These are phyloP conservation scores for Dendrobium officinale DNA, from an alignment of 106 monocot genomes.

Conservation along the genomic window DNA sequence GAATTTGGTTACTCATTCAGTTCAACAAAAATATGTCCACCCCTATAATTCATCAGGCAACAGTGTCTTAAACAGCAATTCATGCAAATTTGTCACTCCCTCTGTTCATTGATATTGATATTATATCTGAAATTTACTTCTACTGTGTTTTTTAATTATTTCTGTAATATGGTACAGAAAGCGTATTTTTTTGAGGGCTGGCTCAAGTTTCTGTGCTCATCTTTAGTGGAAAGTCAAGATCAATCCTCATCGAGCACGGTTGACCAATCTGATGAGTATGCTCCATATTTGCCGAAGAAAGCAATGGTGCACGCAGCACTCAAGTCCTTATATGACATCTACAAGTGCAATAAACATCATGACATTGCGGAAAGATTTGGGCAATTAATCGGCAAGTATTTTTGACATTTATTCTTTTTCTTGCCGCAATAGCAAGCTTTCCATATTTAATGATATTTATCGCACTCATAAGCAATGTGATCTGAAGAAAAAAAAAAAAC, in stretches of 20 bases:
- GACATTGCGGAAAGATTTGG: slow-evolving; percentile 38
- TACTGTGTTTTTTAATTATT: not conserved
- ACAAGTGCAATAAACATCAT: slow-evolving; percentile 25
- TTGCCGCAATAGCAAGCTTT: not conserved
- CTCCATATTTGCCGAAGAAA: slow-evolving; percentile 24
- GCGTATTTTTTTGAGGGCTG: slow-evolving; percentile 69
- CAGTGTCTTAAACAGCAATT: not conserved
- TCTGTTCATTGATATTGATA: not conserved
- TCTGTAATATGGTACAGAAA: slow-evolving; percentile 43
- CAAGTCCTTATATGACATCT: slow-evolving; percentile 39
- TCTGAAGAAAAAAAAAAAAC: not conserved
- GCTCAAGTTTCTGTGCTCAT: slow-evolving; percentile 40
- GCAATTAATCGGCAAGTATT: slow-evolving; percentile 26
- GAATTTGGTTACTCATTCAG: too few species aligned
- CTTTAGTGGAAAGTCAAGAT: slow-evolving; percentile 16
- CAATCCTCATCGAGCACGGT: slow-evolving; percentile 18
- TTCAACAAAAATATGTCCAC: too few species aligned
- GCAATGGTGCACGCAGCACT: slow-evolving; percentile 33
- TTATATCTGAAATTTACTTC: not conserved
- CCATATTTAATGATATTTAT: not conserved
- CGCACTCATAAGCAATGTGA: not conserved
- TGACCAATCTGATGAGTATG: slow-evolving; percentile 18
- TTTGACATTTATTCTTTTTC: not conserved
- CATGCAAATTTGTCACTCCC: not conserved
- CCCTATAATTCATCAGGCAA: too few species aligned